Percentiles rank a stretch among this genome's conserved stretches.
Conservation (phyloP, 192 early-diverging fungal species). For the Entophlyctis luteolus region DNA sequence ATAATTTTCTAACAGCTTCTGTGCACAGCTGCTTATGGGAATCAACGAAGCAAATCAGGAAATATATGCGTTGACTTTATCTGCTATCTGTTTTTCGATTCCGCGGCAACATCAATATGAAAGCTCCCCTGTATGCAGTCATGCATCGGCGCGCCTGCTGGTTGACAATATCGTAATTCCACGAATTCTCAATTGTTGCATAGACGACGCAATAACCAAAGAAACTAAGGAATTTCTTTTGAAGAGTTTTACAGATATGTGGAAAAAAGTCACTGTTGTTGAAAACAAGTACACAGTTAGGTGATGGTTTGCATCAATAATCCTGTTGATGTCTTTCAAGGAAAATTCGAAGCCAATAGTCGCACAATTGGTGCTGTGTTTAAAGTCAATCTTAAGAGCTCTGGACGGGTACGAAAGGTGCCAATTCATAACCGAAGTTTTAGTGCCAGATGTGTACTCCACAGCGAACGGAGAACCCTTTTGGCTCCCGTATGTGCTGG, state of each 20-base stretch:
- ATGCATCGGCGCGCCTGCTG: not conserved
- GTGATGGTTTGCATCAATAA: not conserved
- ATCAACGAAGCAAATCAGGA: constrained; percentile 20
- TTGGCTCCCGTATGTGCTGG: constrained; percentile 21
- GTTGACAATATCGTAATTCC: constrained; percentile 12
- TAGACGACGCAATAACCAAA: not conserved
- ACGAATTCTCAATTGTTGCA: not conserved
- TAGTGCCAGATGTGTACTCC: not conserved
- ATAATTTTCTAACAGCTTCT: not conserved
- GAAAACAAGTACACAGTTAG: not conserved
- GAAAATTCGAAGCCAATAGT: not conserved
- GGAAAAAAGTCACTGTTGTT: constrained; percentile 11
- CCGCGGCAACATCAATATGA: constrained; percentile 4
- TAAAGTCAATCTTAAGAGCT: constrained; percentile 4
- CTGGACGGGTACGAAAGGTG: not conserved
- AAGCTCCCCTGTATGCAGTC: not conserved
- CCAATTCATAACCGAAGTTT: constrained; percentile 2
- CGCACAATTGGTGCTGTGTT: not conserved
- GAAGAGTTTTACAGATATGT: constrained; percentile 4
- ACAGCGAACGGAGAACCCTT: not conserved
- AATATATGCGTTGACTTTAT: constrained; percentile 15
- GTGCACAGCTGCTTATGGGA: constrained; percentile 16
- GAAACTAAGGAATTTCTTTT: not conserved
- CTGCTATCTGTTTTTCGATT: not conserved
- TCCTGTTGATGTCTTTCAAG: not conserved